These are phyloP conservation scores for Musa beccarii DNA, from an alignment of 176 grass and related monocot genomes.

Conservation along the genomic window DNA sequence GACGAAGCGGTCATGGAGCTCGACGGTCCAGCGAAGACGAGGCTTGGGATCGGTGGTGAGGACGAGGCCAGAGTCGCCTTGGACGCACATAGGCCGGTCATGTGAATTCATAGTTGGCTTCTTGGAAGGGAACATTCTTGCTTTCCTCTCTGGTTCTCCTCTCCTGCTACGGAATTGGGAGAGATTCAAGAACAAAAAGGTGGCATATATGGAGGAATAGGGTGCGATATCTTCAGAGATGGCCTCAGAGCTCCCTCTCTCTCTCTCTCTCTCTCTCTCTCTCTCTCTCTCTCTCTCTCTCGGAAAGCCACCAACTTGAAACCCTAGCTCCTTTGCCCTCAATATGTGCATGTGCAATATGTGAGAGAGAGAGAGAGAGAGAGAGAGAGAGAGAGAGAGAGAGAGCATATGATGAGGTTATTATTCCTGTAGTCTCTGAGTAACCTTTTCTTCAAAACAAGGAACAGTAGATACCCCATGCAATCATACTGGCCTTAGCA, in stretches of 20 bases:
- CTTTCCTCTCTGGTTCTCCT: slow-evolving; percentile 29
- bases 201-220: slow-evolving; percentile 54
- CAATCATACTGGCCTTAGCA: not conserved
- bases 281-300: slow-evolving; percentile 5
- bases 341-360: too few species aligned
- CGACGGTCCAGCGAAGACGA: slow-evolving; percentile 83
- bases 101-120: slow-evolving; percentile 56
- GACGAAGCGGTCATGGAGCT: slow-evolving; percentile 95
- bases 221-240: slow-evolving; percentile 54
- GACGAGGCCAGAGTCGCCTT: slow-evolving; percentile 86
- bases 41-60: slow-evolving; percentile 99
- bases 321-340: too few species aligned
- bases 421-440: not conserved
- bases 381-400: slow-evolving; percentile 7
- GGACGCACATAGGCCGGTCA: slow-evolving; percentile 64
- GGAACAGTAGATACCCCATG: not conserved
- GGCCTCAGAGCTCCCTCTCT: slow-evolving; percentile 16
- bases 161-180: slow-evolving; percentile 49
- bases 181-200: slow-evolving; percentile 89
- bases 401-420: not conserved
- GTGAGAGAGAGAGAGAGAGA: not conserved
- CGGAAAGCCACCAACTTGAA: not conserved
- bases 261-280: slow-evolving; percentile 36
- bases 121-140: slow-evolving; percentile 92
- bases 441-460: not conserved